These are phyloP conservation scores for Lentinula detonsa DNA, from an alignment of 768 basidiomycete species.

Conservation along the genomic window DNA sequence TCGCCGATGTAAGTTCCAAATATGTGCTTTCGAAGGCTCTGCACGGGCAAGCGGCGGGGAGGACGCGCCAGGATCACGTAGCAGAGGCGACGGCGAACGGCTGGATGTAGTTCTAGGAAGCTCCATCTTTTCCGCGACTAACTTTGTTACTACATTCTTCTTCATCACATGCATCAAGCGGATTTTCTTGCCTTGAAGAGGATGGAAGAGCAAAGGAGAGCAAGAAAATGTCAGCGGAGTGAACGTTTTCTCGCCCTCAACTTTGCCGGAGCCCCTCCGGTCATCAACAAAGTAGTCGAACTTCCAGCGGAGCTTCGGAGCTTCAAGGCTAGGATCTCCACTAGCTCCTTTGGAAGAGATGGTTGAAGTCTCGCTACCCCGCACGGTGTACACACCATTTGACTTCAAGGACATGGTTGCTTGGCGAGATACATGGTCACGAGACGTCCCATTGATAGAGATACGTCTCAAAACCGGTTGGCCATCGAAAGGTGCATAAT, in stretches of 20 bases:
- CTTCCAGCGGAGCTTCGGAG: conserved; percentile 57
- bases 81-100: background rate
- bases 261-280: conserved; percentile 36
- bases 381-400: conserved; percentile 72
- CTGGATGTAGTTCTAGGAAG: conserved; percentile 24
- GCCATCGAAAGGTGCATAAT: conserved; percentile 62
- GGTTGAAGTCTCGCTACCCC: conserved; percentile 51
- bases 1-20: conserved; percentile 22
- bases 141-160: conserved; percentile 63
- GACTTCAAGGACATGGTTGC: conserved; percentile 62
- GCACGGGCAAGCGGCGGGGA: background rate
- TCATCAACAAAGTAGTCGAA: conserved; percentile 77
- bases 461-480: conserved; percentile 68
- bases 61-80: background rate
- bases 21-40: background rate
- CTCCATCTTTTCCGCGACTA: conserved; percentile 56
- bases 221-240: conserved; percentile 74
- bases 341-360: conserved; percentile 10
- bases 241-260: conserved; percentile 64
- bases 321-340: conserved; percentile 15
- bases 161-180: conserved; percentile 65
- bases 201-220: conserved; percentile 50
- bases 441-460: conserved; percentile 56
- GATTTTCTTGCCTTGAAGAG: conserved; percentile 38
- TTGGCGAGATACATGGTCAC: conserved; percentile 73